phyloP scores from a whole-genome alignment of 352 stramenopile genomes.

The Phytophthora nicotianae region DNA sequence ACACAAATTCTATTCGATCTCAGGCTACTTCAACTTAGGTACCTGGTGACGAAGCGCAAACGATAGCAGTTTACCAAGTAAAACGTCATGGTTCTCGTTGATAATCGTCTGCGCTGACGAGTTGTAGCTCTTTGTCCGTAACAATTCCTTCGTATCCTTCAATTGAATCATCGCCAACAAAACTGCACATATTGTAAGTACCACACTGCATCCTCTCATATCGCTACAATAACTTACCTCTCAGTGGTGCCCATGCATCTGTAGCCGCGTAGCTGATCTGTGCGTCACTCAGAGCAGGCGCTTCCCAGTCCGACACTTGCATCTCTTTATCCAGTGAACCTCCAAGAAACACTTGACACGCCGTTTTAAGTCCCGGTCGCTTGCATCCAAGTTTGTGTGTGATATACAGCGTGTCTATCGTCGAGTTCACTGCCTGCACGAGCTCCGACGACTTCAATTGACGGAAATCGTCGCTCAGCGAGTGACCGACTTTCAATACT shows the following conservation, averaged over 20 bases:
- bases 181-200: conserved; percentile 42
- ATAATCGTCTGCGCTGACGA: conserved; percentile 40
- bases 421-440: conserved; percentile 66
- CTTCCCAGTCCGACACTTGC: conserved; percentile 88
- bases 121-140: conserved; percentile 78
- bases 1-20: conserved; percentile 13
- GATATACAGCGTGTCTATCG: conserved; percentile 82
- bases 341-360: conserved; percentile 76
- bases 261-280: conserved; percentile 85
- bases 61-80: conserved; percentile 56
- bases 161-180: conserved; percentile 80
- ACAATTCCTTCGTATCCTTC: conserved; percentile 52
- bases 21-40: conserved; percentile 13
- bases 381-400: conserved; percentile 78
- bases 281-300: conserved; percentile 56
- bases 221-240: conserved; percentile 44
- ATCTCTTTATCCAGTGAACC: conserved; percentile 81
- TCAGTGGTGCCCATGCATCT: conserved; percentile 76
- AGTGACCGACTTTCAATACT: conserved; percentile 83
- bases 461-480: conserved; percentile 77
- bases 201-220: not conserved
- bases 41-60: conserved; percentile 41
- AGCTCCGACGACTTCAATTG: conserved; percentile 62
- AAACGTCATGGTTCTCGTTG: conserved; percentile 45
- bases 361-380: conserved; percentile 71